phyloP scores from a whole-genome alignment of 345 rosid species.

The Citrus maxima region DNA sequence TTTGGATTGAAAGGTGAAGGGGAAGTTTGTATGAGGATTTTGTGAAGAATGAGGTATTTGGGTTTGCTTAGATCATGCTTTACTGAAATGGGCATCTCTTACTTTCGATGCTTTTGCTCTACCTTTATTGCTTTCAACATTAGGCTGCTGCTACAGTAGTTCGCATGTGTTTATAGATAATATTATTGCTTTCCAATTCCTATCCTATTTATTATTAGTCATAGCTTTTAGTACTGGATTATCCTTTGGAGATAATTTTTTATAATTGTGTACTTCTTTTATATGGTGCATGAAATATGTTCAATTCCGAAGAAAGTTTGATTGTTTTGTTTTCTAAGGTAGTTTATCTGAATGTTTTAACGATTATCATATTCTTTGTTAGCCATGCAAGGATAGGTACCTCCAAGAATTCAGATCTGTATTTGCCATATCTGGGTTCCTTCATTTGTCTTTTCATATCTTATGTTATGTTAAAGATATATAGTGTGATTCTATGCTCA shows the following conservation, averaged over 20 bases:
- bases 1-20: neutral
- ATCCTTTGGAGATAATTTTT: neutral
- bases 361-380: neutral
- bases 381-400: constrained; percentile 4
- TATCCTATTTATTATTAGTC: neutral
- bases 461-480: neutral
- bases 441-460: neutral
- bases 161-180: neutral
- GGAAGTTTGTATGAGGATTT: constrained; percentile 23
- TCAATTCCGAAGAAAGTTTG: too few species aligned
- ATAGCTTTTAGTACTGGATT: neutral
- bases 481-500: neutral
- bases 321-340: neutral
- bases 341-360: neutral
- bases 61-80: constrained; percentile 19
- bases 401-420: neutral
- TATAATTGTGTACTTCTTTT: neutral
- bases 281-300: neutral
- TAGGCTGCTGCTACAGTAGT: neutral
- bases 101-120: constrained; percentile 2
- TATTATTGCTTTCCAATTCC: neutral
- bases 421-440: neutral
- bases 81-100: constrained; percentile 17
- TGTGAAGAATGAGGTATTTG: constrained; percentile 31
- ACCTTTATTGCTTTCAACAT: neutral